phyloP scores from a whole-genome alignment of 495 filamentous ascomycete species.

The Penicillium maclennaniae region DNA sequence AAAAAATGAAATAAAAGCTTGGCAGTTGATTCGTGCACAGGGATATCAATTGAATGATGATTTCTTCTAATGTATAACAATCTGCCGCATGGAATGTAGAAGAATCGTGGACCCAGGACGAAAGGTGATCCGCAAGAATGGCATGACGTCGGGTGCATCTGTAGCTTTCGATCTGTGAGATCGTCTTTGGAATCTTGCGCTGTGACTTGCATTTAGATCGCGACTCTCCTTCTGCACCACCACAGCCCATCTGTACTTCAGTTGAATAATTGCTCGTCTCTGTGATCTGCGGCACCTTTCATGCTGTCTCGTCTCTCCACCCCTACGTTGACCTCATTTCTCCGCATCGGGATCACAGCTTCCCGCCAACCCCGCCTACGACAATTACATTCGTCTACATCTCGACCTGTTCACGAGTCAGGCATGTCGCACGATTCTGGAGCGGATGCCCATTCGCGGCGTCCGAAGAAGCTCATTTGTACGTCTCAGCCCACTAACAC shows the following conservation, averaged over 20 bases:
- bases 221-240: too few species aligned
- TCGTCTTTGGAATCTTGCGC: neutral
- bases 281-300: neutral
- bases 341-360: constrained; percentile 12
- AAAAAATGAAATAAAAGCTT: neutral
- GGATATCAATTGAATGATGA: neutral
- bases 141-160: neutral
- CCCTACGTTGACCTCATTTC: constrained; percentile 18
- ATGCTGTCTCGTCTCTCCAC: constrained; percentile 4
- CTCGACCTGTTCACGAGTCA: neutral
- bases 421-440: constrained; percentile 14
- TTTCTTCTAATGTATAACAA: neutral
- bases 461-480: constrained; percentile 48
- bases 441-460: constrained; percentile 12
- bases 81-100: too few species aligned
- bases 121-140: neutral
- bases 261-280: neutral
- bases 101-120: neutral
- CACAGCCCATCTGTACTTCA: too few species aligned
- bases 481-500: neutral
- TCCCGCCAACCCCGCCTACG: constrained; percentile 19
- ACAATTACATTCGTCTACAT: constrained; percentile 7
- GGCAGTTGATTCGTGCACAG: neutral
- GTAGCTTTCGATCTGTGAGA: neutral
- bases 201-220: too few species aligned